These are phyloP conservation scores for Podaxis sp. DNA, from an alignment of 768 basidiomycete genomes.

Conservation along the genomic window DNA sequence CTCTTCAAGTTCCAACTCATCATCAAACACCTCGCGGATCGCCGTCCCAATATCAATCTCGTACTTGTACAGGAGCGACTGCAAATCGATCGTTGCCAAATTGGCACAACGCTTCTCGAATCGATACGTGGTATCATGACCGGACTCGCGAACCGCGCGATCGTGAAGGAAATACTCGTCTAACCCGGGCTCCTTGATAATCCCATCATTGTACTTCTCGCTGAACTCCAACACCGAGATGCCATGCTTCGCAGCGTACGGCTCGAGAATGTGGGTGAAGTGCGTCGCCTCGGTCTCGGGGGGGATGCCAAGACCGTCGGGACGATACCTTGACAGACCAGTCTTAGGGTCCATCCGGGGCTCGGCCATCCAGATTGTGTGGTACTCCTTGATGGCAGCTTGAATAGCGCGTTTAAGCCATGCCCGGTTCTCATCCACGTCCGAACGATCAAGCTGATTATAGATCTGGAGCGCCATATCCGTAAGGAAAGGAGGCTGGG, in stretches of 20 bases:
- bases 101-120: slow-evolving; percentile 98
- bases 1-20: slow-evolving; percentile 88
- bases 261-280: slow-evolving; percentile 96
- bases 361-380: slow-evolving; percentile 94
- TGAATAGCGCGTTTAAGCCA: slow-evolving; percentile 97
- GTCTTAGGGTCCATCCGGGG: slow-evolving; percentile 94
- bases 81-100: slow-evolving; percentile 93
- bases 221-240: slow-evolving; percentile 95
- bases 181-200: slow-evolving; percentile 79
- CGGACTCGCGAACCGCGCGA: slow-evolving; percentile 93
- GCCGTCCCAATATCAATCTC: slow-evolving; percentile 98
- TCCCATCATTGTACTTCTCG: slow-evolving; percentile 89
- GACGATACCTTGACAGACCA: slow-evolving; percentile 91
- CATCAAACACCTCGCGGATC: slow-evolving; percentile 93
- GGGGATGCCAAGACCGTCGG: slow-evolving; percentile 92
- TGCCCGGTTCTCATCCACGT: slow-evolving; percentile 72
- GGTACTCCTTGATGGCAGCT: slow-evolving; percentile 98
- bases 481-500: slow-evolving; percentile 97
- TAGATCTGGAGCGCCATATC: slow-evolving; percentile 99
- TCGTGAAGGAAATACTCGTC: slow-evolving; percentile 99
- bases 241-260: slow-evolving; percentile 89
- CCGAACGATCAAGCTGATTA: slow-evolving; percentile 89
- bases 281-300: slow-evolving; percentile 99
- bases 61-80: slow-evolving; percentile 96
- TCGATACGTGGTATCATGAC: slow-evolving; percentile 95